A percentile compares a stretch with the other conserved stretches of the same genome.
These are phyloP conservation scores for Colletotrichum sp. DNA, from an alignment of 2,329 filamentous ascomycete genomes.

Conservation along the genomic window DNA sequence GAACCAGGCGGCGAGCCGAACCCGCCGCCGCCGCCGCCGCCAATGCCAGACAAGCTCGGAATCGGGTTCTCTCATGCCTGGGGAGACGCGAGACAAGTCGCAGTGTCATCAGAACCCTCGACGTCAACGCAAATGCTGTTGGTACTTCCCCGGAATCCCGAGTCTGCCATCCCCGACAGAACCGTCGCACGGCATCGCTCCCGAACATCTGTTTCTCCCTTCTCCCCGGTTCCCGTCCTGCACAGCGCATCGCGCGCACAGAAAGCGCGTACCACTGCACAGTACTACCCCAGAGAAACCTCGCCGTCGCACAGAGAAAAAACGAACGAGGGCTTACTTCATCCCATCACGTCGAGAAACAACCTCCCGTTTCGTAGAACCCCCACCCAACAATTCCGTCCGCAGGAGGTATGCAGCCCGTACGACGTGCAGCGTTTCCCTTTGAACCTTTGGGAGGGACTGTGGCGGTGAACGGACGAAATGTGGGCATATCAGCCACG, in stretches of 20 bases:
- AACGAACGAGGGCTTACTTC: background rate
- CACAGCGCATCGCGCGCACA: background rate
- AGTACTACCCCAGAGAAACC: background rate
- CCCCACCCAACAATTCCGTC: background rate
- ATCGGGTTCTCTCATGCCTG: background rate
- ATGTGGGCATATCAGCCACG: background rate
- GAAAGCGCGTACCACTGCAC: background rate
- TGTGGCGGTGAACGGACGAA: background rate
- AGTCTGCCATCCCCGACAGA: background rate
- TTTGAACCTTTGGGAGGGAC: background rate
- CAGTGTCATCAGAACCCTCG: background rate
- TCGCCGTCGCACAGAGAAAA: background rate
- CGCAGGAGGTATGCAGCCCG: background rate
- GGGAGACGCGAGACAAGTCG: background rate
- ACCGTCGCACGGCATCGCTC: conserved; percentile 8
- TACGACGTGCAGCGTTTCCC: background rate
- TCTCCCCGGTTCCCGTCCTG: background rate
- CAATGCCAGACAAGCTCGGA: background rate
- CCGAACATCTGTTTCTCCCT: conserved; percentile 2
- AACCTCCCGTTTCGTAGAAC: background rate
- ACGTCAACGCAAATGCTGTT: background rate
- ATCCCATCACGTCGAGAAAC: conserved; percentile 11
- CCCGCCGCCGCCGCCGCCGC: background rate
- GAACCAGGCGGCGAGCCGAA: background rate
- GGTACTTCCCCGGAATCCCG: background rate